Evolutionary conservation across 371 early-diverging fungal species (phyloP), one percentile per base, ranked within the genome.

Genomic region (Syncephalastrum sp.): DNA sequence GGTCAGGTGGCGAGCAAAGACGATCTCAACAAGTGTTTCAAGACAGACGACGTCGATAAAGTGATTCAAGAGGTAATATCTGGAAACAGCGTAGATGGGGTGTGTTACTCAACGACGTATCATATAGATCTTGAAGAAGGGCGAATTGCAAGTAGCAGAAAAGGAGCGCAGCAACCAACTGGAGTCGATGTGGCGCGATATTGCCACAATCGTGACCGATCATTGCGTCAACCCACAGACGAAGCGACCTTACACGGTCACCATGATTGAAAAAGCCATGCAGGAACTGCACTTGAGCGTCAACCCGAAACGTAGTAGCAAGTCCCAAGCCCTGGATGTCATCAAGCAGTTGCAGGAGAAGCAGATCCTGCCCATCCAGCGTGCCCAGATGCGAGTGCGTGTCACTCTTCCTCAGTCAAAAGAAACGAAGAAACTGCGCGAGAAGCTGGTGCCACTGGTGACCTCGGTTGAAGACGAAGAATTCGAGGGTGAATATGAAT

Each of bases 261-360:
- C 95, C 14, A 94, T 97, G 90, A 95, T 99, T 56, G 98, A 99
- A 69, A 96, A 97, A 75, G 91, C 95, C 14, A 91, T 99, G 90
- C 81, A 82, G 4, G 96, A 97, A 56, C 71, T 97, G 15, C 98
- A 97, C 66, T 85, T 90, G 60, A 90, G 90, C 48, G 87, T 96
- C 49, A 90, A 94, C 65, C 86, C 91, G 1, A 94, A 91, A 59
- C 80, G 87, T 44, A 92, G 85, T 61, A 86, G 92, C 23, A 98
- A 98, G 64, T 83, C 83, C 7, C 88, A 84, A 74, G 96, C 98
- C 21, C 70, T 96, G 59, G 97, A 97, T 49, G 91, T 94, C 15
- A 96, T 99, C 54, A 90, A 85, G 62, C 91, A 87, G 69, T 69
- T 99, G 47, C 91, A 97, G 72, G 90, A 92, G 57, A 90, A 91